Percentiles rank a stretch among this genome's conserved stretches.
Conservation (phyloP, 2,329 filamentous ascomycete genomes). For the Alternaria triticimaculans region DNA sequence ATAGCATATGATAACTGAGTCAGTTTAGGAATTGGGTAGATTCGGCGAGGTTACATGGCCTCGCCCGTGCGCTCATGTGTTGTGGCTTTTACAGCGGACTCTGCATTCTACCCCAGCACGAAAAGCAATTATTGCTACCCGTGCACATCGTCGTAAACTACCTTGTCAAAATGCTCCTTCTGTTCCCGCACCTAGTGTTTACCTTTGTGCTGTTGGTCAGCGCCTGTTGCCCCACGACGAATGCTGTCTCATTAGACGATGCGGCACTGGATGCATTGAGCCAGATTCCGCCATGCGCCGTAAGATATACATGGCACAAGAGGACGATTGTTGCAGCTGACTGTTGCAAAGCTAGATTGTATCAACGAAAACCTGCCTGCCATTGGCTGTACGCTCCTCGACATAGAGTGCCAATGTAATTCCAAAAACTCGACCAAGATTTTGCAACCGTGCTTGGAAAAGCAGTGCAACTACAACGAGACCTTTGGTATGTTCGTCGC, state of each 20-base stretch:
- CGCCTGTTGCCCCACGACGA: background rate
- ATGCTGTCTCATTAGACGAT: background rate
- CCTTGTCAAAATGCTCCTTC: background rate
- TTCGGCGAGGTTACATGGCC: background rate
- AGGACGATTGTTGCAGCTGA: background rate
- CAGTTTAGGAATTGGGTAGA: background rate
- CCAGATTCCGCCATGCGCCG: background rate
- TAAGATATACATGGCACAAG: background rate
- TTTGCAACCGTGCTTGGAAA: slow-evolving; percentile 5
- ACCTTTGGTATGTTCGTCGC: background rate
- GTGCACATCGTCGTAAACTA: background rate
- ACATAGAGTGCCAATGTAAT: slow-evolving; percentile 5
- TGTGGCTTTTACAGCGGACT: background rate
- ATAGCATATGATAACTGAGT: background rate
- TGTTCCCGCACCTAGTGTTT: background rate
- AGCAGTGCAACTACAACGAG: slow-evolving; percentile 1
- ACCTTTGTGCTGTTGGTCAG: background rate
- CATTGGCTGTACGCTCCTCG: slow-evolving; percentile 3
- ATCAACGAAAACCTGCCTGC: slow-evolving; percentile 2
- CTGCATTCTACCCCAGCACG: background rate
- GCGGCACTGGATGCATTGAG: background rate
- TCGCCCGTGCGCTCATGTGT: background rate
- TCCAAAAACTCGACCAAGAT: slow-evolving; percentile 12
- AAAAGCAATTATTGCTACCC: background rate
- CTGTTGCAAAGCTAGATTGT: background rate